A percentile compares a stretch with the other conserved stretches of the same genome.
Evolutionary conservation across 2,329 filamentous ascomycete genomes (phyloP).

Genomic region (Amphichorda felina): DNA sequence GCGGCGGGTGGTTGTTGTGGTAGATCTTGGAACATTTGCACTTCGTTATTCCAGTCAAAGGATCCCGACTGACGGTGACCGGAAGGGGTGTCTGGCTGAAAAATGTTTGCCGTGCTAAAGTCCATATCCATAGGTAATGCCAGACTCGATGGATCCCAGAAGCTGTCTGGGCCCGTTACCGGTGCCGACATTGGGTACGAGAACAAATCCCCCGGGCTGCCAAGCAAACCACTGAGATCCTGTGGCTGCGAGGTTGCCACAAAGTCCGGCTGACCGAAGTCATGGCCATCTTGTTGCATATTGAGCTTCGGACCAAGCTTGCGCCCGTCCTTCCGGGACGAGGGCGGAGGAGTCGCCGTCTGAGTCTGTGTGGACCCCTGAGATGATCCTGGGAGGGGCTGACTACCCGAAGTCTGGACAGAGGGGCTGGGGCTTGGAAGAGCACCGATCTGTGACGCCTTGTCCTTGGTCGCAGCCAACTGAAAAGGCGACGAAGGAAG

Average conservation of each 20-base stretch:
- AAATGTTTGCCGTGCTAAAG: constrained; percentile 20
- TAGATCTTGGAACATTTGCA: constrained; percentile 41
- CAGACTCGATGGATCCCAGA: constrained; percentile 47
- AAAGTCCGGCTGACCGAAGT: constrained; percentile 39
- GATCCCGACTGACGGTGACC: constrained; percentile 35
- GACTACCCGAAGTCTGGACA: constrained; percentile 6
- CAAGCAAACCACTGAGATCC: constrained; percentile 34
- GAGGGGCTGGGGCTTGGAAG: constrained; percentile 13
- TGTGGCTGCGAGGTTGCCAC: constrained; percentile 34
- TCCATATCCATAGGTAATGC: constrained; percentile 43
- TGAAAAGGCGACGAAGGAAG: constrained; percentile 45
- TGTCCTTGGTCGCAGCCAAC: constrained; percentile 18
- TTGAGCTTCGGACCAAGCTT: constrained; percentile 41
- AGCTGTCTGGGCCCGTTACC: constrained; percentile 34
- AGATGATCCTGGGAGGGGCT: neutral
- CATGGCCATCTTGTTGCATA: constrained; percentile 45
- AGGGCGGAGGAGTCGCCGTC: constrained; percentile 48
- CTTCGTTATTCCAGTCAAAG: constrained; percentile 44
- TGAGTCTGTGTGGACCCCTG: constrained; percentile 22
- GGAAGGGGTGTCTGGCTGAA: constrained; percentile 14
- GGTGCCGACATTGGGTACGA: constrained; percentile 49
- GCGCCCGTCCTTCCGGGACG: constrained; percentile 40
- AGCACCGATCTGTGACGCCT: constrained; percentile 14
- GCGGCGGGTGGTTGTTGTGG: constrained; percentile 9
- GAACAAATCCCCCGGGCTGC: constrained; percentile 42